Percentiles rank a stretch among this genome's conserved stretches.
Evolutionary conservation across 1,284 basidiomycete species (phyloP).

Genomic region (Moniliophthora roreri): DNA sequence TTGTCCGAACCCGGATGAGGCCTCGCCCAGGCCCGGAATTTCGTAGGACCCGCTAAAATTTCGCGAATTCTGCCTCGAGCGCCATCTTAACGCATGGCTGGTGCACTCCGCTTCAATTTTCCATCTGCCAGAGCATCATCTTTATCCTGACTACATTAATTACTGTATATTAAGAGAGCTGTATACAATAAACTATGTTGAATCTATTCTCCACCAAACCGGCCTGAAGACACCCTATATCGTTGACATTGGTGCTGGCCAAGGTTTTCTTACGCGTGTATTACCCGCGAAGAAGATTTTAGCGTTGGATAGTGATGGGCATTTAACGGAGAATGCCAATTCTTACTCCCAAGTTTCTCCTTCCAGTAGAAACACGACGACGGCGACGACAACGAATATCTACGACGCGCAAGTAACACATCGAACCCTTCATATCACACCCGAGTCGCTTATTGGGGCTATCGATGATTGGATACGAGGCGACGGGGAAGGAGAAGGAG

Average conservation of each 20-base stretch:
- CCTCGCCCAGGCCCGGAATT: too few relatives aligned
- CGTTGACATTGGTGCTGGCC: conserved; percentile 56
- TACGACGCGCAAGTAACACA: conserved; percentile 35
- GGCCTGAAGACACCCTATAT: conserved; percentile 23
- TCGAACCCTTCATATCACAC: conserved; percentile 48
- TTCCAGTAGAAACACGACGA: conserved; percentile 24
- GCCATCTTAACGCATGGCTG: too few relatives aligned
- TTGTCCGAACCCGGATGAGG: too few relatives aligned
- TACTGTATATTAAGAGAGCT: too few relatives aligned
- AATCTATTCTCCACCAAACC: too few relatives aligned
- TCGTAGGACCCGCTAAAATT: too few relatives aligned
- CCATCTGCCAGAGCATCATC: too few relatives aligned
- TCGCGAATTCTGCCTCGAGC: too few relatives aligned
- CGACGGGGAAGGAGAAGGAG: conserved; percentile 14
- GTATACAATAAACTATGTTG: too few relatives aligned
- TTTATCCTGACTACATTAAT: too few relatives aligned
- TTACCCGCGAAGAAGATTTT: conserved; percentile 40
- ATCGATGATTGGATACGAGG: conserved; percentile 42
- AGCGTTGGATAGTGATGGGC: conserved; percentile 47
- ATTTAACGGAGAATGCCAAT: conserved; percentile 45
- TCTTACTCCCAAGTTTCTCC: too few relatives aligned
- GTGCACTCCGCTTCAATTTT: too few relatives aligned
- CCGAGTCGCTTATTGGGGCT: conserved; percentile 36
- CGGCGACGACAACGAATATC: not conserved
- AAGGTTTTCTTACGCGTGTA: conserved; percentile 52